These are phyloP conservation scores for Zoysia matrella DNA, from an alignment of 202 grass and related monocot species.

Conservation along the genomic window DNA sequence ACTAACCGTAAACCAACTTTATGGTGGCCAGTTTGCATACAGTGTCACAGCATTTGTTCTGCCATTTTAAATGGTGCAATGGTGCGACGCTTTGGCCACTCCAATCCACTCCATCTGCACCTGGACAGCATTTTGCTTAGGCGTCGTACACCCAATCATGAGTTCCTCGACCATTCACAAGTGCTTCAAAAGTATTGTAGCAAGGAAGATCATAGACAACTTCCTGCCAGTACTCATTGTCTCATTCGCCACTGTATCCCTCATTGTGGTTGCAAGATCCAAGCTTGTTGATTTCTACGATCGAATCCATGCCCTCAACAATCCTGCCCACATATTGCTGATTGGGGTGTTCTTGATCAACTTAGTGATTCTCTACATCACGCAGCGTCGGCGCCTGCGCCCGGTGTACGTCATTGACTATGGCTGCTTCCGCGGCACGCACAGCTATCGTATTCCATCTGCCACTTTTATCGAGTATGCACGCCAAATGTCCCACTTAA, in stretches of 20 bases:
- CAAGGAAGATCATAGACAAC: not conserved
- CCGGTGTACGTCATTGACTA: conserved; percentile 63
- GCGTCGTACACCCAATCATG: not conserved
- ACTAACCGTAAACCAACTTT: not conserved
- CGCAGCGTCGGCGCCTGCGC: conserved; percentile 38
- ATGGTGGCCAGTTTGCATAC: no score
- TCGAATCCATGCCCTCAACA: not conserved
- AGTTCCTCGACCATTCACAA: not conserved
- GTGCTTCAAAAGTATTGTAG: not conserved
- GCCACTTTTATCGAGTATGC: conserved; percentile 51
- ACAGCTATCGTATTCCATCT: conserved; percentile 33
- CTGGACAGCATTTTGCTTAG: not conserved
- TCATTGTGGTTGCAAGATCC: not conserved
- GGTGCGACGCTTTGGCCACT: no score
- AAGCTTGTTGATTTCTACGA: not conserved
- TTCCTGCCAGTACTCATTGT: not conserved
- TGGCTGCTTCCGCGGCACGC: conserved; percentile 44
- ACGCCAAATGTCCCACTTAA: not conserved
- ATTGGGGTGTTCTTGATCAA: conserved; percentile 26
- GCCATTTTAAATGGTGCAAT: conserved; percentile 14
- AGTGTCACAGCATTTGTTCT: not conserved
- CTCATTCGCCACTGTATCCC: not conserved
- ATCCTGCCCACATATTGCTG: not conserved
- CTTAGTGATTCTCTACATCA: conserved; percentile 28
- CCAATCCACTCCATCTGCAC: not conserved